Conservation (phyloP, 139 green algal genomes). For the Klebsormidium nitens region DNA sequence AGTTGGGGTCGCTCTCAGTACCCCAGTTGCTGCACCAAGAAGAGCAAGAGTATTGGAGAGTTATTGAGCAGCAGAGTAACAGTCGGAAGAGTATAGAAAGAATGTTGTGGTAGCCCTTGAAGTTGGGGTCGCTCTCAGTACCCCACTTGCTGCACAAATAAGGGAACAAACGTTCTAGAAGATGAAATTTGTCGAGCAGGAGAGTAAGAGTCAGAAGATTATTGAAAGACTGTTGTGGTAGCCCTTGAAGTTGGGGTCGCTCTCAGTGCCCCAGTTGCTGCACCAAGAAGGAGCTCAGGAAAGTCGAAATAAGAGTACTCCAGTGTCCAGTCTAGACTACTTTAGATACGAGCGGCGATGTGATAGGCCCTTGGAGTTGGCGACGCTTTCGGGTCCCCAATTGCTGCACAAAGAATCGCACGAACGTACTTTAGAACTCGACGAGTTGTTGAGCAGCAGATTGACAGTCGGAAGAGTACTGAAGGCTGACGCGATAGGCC, state of each 20-base stretch:
- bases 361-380: too few species aligned
- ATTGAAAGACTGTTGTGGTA: slow-evolving; percentile 65
- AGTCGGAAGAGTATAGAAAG: background rate
- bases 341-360: background rate
- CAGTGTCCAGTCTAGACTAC: background rate
- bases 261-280: slow-evolving; percentile 47
- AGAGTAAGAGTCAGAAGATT: background rate
- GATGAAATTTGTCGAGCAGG: too few species aligned
- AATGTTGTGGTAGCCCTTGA: background rate
- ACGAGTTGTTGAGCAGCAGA: too few species aligned
- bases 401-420: slow-evolving; percentile 5
- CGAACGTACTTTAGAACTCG: too few species aligned
- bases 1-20: slow-evolving; percentile 40
- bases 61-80: background rate
- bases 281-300: background rate
- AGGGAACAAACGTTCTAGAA: too few species aligned
- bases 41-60: too few species aligned
- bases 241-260: slow-evolving; percentile 45
- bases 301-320: background rate
- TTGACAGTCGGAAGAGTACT: background rate
- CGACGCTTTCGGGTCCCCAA: too few species aligned
- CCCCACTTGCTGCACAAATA: slow-evolving; percentile 39
- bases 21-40: slow-evolving; percentile 40
- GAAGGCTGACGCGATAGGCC: background rate
- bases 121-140: slow-evolving; percentile 62